Percentiles rank a stretch among this genome's conserved stretches.
phyloP scores from a whole-genome alignment of 805 yeast species.

The Hanseniaspora lachancei region DNA sequence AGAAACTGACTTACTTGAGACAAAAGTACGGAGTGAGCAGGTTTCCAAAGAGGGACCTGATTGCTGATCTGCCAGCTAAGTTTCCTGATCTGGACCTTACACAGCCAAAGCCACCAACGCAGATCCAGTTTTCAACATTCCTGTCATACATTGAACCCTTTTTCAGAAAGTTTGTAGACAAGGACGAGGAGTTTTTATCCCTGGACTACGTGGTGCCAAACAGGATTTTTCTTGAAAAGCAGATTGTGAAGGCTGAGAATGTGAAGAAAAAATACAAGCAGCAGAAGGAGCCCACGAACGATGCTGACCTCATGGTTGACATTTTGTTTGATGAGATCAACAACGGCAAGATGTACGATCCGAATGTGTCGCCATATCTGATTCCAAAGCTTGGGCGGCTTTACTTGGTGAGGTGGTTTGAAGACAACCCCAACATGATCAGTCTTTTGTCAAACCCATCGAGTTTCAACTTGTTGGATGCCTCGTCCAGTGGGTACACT shows the following conservation, averaged over 20 bases:
- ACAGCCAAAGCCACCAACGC: constrained; percentile 70
- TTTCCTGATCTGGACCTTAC: constrained; percentile 82
- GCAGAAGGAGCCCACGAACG: background rate
- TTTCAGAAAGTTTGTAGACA: constrained; percentile 64
- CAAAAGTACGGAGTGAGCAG: constrained; percentile 75
- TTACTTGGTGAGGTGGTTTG: constrained; percentile 76
- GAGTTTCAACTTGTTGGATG: background rate
- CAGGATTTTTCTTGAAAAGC: constrained; percentile 14
- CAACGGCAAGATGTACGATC: constrained; percentile 36
- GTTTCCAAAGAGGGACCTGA: constrained; percentile 69
- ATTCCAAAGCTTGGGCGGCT: constrained; percentile 78
- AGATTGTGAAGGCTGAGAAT: background rate
- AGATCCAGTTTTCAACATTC: constrained; percentile 82
- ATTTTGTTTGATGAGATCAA: constrained; percentile 5
- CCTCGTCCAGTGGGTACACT: background rate
- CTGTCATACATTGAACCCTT: constrained; percentile 75
- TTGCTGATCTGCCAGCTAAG: constrained; percentile 69
- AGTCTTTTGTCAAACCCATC: constrained; percentile 2
- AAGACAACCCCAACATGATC: constrained; percentile 43
- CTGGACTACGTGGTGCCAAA: constrained; percentile 48
- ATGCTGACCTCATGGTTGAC: background rate
- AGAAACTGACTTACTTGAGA: constrained; percentile 52
- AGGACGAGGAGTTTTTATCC: constrained; percentile 63
- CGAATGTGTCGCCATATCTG: constrained; percentile 55
- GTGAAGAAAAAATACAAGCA: constrained; percentile 18